Conservation (phyloP, 225 moss, liverwort and hornwort species). For the Physcomitrellopsis africana region DNA sequence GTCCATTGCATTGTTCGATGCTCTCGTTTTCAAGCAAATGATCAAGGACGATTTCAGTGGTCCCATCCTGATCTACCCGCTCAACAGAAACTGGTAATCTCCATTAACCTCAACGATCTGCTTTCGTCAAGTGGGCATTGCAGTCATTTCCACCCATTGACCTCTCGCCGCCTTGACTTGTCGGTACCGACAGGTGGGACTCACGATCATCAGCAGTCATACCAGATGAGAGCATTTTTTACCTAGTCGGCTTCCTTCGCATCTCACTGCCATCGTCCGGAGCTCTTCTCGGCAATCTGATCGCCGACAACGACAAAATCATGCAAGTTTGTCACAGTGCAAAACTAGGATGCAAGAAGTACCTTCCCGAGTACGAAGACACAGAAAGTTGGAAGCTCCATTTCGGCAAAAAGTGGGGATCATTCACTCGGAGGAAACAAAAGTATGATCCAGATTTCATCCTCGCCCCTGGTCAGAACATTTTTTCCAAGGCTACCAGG, state of each 20-base stretch:
- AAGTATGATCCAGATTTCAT: conserved; percentile 53
- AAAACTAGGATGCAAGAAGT: conserved; percentile 51
- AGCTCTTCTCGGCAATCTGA: conserved; percentile 31
- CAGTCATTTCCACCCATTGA: neutral
- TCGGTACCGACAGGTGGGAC: conserved; percentile 40
- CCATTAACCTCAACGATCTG: neutral
- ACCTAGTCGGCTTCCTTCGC: conserved; percentile 55
- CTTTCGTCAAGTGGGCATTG: neutral
- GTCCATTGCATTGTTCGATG: no score
- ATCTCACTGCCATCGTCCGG: conserved; percentile 46
- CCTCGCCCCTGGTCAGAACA: conserved; percentile 65
- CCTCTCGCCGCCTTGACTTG: neutral
- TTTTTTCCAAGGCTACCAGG: conserved; percentile 46
- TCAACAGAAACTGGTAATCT: conserved; percentile 60
- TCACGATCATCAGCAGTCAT: conserved; percentile 42
- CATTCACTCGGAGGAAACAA: conserved; percentile 43
- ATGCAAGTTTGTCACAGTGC: conserved; percentile 35
- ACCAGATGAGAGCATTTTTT: conserved; percentile 50
- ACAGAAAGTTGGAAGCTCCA: conserved; percentile 44
- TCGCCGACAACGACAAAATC: conserved; percentile 50
- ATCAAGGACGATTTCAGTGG: conserved; percentile 51
- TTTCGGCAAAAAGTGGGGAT: conserved; percentile 45
- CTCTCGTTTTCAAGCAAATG: no score
- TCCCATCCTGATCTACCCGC: conserved; percentile 71
- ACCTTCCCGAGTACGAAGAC: conserved; percentile 43